phyloP scores from a whole-genome alignment of 108 stramenopile species.

The Parietichytrium sp. region DNA sequence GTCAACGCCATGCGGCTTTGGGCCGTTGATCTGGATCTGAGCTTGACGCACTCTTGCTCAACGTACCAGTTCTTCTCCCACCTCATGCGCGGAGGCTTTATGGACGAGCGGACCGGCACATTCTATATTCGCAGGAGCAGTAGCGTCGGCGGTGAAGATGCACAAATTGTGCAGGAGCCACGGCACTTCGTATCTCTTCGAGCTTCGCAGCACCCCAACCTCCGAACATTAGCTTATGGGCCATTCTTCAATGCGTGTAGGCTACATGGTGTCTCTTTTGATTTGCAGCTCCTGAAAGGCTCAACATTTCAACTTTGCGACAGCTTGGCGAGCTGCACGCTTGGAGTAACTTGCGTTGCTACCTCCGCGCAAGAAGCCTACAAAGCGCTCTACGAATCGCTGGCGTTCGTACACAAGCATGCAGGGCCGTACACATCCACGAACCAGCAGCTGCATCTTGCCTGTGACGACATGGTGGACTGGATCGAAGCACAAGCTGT shows the following conservation, averaged over 20 bases:
- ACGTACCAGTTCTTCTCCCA: background rate
- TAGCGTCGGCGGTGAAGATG: background rate
- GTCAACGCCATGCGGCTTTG: conserved; percentile 2
- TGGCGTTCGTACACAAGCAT: background rate
- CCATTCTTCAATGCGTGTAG: conserved; percentile 17
- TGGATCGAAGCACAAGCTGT: too few relatives aligned
- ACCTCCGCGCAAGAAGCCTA: background rate
- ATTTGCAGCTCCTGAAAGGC: background rate
- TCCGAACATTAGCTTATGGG: background rate
- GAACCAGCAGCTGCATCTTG: too few relatives aligned
- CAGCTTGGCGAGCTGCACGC: background rate
- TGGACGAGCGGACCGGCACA: background rate
- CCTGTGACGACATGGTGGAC: too few relatives aligned
- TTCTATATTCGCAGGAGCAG: background rate
- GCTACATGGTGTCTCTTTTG: background rate
- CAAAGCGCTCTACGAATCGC: background rate
- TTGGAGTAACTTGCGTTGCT: background rate
- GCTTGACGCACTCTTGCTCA: background rate
- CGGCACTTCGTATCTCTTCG: background rate
- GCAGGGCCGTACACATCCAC: conserved; percentile 1
- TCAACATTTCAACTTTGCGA: background rate
- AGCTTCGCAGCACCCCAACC: conserved; percentile 4
- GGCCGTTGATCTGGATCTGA: background rate
- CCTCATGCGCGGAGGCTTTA: background rate
- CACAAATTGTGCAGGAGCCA: background rate